A percentile compares a stretch with the other conserved stretches of the same genome.
phyloP scores from a whole-genome alignment of 257 asterid species.

The Datura wrightii region DNA sequence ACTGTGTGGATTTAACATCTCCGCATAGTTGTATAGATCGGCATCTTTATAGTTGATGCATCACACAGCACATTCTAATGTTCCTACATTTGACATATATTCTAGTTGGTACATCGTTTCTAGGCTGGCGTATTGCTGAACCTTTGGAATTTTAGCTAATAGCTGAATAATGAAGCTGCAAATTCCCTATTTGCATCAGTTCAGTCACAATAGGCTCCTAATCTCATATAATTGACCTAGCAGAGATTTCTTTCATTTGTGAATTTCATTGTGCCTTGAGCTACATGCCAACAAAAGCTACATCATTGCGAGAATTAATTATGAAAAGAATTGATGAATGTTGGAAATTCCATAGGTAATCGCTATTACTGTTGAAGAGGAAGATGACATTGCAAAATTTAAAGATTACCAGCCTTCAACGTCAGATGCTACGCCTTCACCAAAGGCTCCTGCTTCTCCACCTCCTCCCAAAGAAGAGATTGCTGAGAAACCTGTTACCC shows the following conservation, averaged over 20 bases:
- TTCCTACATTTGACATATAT: background rate
- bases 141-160: background rate
- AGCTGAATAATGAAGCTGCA: conserved; percentile 5
- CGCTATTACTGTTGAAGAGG: conserved; percentile 97
- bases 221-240: background rate
- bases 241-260: background rate
- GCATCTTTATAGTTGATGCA: background rate
- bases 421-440: conserved; percentile 68
- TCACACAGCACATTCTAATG: background rate
- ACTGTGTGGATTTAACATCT: background rate
- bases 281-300: conserved; percentile 24
- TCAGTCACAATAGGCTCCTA: conserved; percentile 19
- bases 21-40: background rate
- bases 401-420: conserved; percentile 81
- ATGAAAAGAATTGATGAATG: background rate
- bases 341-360: conserved; percentile 54
- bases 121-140: background rate
- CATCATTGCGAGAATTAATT: conserved; percentile 7
- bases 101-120: background rate
- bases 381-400: conserved; percentile 77
- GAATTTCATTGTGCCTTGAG: conserved; percentile 23
- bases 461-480: conserved; percentile 71
- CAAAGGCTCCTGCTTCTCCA: conserved; percentile 67
- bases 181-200: background rate
- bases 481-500: conserved; percentile 53